These are phyloP conservation scores for Alternaria solani DNA, from an alignment of 2,329 filamentous ascomycete genomes.

Conservation along the genomic window DNA sequence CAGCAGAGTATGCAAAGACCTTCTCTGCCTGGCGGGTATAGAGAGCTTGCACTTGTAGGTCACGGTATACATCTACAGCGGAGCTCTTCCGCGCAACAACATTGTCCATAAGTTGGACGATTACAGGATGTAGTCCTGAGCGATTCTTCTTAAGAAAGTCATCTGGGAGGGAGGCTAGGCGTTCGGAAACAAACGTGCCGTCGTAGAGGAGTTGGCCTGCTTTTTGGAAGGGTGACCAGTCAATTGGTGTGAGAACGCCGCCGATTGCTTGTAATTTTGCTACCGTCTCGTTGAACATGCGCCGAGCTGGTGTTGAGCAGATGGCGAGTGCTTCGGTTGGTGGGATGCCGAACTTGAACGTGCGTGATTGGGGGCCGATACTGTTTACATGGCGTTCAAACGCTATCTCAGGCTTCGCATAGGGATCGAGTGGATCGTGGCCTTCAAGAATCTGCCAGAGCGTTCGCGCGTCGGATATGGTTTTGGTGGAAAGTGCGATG, in stretches of 20 bases:
- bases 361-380: slow-evolving; percentile 45
- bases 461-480: slow-evolving; percentile 58
- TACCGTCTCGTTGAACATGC: slow-evolving; percentile 44
- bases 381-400: slow-evolving; percentile 48
- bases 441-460: slow-evolving; percentile 59
- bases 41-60: slow-evolving; percentile 42
- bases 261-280: slow-evolving; percentile 38
- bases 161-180: slow-evolving; percentile 54
- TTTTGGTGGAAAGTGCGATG: slow-evolving; percentile 62
- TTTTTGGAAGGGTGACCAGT: slow-evolving; percentile 57
- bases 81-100: slow-evolving; percentile 39
- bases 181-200: slow-evolving; percentile 65
- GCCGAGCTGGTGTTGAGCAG: slow-evolving; percentile 53
- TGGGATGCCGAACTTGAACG: slow-evolving; percentile 61
- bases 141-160: slow-evolving; percentile 43
- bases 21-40: slow-evolving; percentile 44
- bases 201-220: slow-evolving; percentile 65
- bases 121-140: slow-evolving; percentile 60
- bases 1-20: slow-evolving; percentile 37
- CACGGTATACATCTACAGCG: slow-evolving; percentile 44
- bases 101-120: slow-evolving; percentile 52
- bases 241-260: slow-evolving; percentile 39
- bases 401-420: slow-evolving; percentile 56
- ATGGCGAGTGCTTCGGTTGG: slow-evolving; percentile 54
- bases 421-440: slow-evolving; percentile 60